Base-by-base conservation (phyloP, 768 basidiomycete genomes). In the Tulasnella sp. region DNA sequence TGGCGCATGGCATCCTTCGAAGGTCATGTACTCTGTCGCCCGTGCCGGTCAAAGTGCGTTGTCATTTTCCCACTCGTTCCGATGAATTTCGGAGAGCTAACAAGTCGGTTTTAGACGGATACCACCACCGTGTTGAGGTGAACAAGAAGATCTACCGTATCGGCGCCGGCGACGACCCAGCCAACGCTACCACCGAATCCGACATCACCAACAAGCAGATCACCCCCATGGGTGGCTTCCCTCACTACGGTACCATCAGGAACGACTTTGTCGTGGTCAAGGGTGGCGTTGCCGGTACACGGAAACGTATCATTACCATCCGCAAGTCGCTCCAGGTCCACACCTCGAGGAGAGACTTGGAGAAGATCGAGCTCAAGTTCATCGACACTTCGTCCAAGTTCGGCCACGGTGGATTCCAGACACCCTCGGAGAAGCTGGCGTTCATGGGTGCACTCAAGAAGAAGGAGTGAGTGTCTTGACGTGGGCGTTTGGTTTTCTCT, bases 1-100 rank as follows among this genome's bases (percentile, higher is more conserved):
- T 77, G 94, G 94, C 83, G 95, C 94, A 80, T 96, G 94, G 94
- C 94, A 96, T 86, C 95, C 94, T 80, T 91, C 90, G 78, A 97
- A 96, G 84, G 97, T 99, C 88, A 98, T 98, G 96, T 98, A 94
- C 89, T 95, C 95, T n/a, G 97, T 99, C 78, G 97, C 95, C 74
- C 95, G 97, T 86, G 95, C 97, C 77, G 97, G 97, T 92, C 96
- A 98, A 91, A 92, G 74, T 74, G 36, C n/a, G 74, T 68, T 40
- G 17, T 19, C 52, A n/a, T 22, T 9, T 34, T 12, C 34, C 22
- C 39, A 14, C 64, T 36, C 34, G 26, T 26, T 4, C 16, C 59
- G 9, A 34, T 3, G 63, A 75, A 47, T 26, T 35, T 75, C 19
- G 40, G 3, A 42, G 29, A 9, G 29, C 26, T 34, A 5, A 5